These are phyloP conservation scores for Aspergillus terreus DNA, from an alignment of 2,329 filamentous ascomycete genomes.

Conservation along the genomic window DNA sequence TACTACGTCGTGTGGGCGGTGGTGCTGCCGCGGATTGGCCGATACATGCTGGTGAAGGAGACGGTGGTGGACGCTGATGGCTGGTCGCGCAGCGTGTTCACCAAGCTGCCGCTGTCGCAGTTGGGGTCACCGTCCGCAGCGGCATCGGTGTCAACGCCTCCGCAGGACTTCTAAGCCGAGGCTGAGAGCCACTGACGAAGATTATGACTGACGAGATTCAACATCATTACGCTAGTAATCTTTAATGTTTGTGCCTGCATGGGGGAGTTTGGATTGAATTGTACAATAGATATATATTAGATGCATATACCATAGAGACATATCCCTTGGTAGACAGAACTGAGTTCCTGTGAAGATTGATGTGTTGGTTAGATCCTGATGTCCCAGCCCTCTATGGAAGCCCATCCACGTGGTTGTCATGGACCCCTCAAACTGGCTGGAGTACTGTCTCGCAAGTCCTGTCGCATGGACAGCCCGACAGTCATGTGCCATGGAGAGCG, in stretches of 20 bases:
- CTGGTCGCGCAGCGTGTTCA: constrained; percentile 59
- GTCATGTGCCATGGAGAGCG: constrained; percentile 21
- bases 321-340: too few species aligned
- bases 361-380: constrained; percentile 10
- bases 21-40: constrained; percentile 41
- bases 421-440: constrained; percentile 48
- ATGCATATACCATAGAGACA: too few species aligned
- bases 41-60: constrained; percentile 55
- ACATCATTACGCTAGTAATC: constrained; percentile 13
- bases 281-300: neutral
- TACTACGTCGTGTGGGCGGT: constrained; percentile 53
- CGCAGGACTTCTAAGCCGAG: constrained; percentile 6
- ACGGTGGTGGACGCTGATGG: constrained; percentile 57
- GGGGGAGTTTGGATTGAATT: constrained; percentile 1
- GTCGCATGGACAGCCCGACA: constrained; percentile 21
- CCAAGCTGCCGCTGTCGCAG: constrained; percentile 36
- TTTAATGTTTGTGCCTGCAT: constrained; percentile 10
- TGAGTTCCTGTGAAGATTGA: too few species aligned
- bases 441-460: constrained; percentile 38
- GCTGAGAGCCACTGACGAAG: neutral
- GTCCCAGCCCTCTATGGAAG: constrained; percentile 48
- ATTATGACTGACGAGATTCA: constrained; percentile 13
- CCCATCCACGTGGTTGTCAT: constrained; percentile 38
- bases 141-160: neutral
- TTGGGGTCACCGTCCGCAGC: neutral